A percentile compares a stretch with the other conserved stretches of the same genome.
Evolutionary conservation across 2,329 filamentous ascomycete species (phyloP).

Genomic region (Chrysoporthe austroafricana): DNA sequence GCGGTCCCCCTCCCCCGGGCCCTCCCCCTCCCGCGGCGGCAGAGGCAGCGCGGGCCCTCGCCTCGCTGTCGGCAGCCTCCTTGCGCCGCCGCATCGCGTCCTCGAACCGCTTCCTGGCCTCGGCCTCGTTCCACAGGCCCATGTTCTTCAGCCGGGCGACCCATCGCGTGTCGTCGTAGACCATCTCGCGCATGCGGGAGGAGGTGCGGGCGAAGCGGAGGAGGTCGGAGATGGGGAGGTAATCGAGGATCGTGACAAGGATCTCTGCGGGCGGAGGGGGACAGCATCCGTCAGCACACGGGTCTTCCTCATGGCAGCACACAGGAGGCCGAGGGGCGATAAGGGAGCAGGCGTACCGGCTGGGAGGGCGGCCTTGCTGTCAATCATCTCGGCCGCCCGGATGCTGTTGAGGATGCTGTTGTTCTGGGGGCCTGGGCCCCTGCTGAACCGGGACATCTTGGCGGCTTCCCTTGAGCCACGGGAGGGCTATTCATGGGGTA

Average conservation of each 20-base stretch:
- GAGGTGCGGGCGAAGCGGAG: conserved; percentile 84
- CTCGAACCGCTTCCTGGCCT: conserved; percentile 81
- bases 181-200: conserved; percentile 91
- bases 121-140: conserved; percentile 88
- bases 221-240: conserved; percentile 83
- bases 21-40: conserved; percentile 30
- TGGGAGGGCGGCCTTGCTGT: conserved; percentile 77
- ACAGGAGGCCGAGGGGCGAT: background rate
- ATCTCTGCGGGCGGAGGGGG: conserved; percentile 64
- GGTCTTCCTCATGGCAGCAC: no score
- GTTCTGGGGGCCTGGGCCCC: conserved; percentile 41
- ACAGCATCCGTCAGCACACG: background rate
- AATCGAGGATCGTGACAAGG: conserved; percentile 84
- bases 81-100: conserved; percentile 65
- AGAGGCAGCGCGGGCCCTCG: conserved; percentile 40
- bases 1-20: conserved; percentile 13
- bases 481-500: background rate
- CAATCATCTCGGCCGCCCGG: conserved; percentile 78
- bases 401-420: conserved; percentile 74
- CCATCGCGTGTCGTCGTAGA: conserved; percentile 97
- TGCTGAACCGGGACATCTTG: conserved; percentile 50
- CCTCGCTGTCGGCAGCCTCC: conserved; percentile 60
- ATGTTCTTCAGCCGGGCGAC: conserved; percentile 83
- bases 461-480: conserved; percentile 11
- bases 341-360: conserved; percentile 62